phyloP scores from a whole-genome alignment of 306 rosid genomes.

The Cucumis sativus region DNA sequence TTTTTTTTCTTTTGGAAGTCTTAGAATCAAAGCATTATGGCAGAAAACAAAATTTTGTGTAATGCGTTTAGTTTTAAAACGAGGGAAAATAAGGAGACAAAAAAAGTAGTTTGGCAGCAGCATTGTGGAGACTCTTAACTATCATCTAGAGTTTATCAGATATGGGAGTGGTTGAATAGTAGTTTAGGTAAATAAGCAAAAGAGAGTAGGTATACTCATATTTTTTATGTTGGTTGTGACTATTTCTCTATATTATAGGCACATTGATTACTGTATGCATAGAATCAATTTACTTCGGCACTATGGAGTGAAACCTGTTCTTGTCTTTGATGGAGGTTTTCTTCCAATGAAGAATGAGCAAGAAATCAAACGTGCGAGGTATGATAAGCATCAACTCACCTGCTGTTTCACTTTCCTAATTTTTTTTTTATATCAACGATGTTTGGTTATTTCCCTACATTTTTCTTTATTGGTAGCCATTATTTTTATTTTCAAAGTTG shows the following conservation, averaged over 20 bases:
- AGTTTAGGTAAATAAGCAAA: neutral
- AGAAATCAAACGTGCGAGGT: conserved; percentile 91
- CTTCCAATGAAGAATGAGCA: conserved; percentile 90
- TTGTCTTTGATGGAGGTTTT: conserved; percentile 90
- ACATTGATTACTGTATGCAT: conserved; percentile 88
- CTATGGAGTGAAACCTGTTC: conserved; percentile 66
- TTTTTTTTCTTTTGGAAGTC: neutral
- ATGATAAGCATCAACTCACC: neutral
- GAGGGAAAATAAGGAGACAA: neutral
- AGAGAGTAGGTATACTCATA: neutral
- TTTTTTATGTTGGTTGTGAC: neutral
- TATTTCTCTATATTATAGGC: conserved; percentile 29
- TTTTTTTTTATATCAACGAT: neutral
- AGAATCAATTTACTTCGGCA: conserved; percentile 77
- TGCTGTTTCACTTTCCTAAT: neutral
- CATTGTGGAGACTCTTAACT: neutral
- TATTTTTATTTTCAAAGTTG: neutral
- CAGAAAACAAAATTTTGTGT: neutral
- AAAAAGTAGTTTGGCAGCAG: neutral
- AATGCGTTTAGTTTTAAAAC: neutral
- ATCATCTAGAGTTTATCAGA: neutral
- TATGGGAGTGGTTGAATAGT: neutral
- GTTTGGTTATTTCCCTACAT: neutral
- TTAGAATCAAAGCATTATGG: neutral
- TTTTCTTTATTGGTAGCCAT: neutral